Evolutionary conservation across 371 early-diverging fungal species (phyloP), one percentile per base, ranked within the genome.

Genomic region (Mortierella sp.): DNA sequence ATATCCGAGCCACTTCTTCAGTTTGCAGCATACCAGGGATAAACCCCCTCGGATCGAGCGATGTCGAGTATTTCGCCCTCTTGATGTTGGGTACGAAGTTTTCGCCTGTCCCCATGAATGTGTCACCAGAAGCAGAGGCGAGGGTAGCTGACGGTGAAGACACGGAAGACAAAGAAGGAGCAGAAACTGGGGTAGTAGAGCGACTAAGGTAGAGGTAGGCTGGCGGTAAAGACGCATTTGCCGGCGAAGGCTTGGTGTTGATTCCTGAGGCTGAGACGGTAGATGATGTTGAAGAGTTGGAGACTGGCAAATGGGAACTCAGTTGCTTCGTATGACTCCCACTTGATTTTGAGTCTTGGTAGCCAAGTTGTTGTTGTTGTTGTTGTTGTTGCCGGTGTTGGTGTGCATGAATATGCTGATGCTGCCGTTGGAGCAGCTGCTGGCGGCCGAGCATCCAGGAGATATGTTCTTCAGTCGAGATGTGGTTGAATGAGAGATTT

Each of bases 11-110:
- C 36, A 47, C 52, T 50, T 28, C 52, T 50, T 50, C 38, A 33
- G 16, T 55, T 55, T 55, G 59, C 22, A 22, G 21, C 63, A 32
- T 88, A 91, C 91, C 91, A 65, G 92, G 92, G 75, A 92, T 89
- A 73, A 88, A 91, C 28, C 92, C 92, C 59, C 92, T 77, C 7
- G 89, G 84, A 74, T 92, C 92, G 6, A 89, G 84, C 11, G 90
- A 89, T 45, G 92, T 92, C 10, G 91, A 89, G 63, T 92, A 92
- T 66, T 87, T 86, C 58, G 86, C 86, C 57, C 77, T 77, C 69
- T 86, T 86, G 67, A 88, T 84, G 57, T 83, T 85, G 55, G 84
- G 85, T 1, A 69, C 76, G 69, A 80, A 80, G 53, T 69, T 72
- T 36, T 82, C 81, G 19, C 75, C 71, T 15, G 64, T 60, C 6